phyloP scores from a whole-genome alignment of 163 green algal species.

The Chlorella variabilis region DNA sequence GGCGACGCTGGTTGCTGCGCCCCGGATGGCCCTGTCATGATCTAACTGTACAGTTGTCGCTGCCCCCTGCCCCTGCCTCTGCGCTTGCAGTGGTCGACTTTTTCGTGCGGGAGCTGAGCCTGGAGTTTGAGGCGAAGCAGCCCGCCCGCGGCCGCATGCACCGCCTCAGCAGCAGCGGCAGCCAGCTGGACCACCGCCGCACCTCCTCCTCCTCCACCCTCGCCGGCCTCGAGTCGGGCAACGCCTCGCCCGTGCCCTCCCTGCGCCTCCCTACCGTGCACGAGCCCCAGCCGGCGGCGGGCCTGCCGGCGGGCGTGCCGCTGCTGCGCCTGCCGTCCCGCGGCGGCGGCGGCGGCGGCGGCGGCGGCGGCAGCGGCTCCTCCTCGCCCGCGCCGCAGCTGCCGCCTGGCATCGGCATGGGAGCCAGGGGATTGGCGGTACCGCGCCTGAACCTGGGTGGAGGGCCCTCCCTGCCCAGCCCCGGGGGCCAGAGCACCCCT shows the following conservation, averaged over 20 bases:
- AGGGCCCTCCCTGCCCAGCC: slow-evolving; percentile 14
- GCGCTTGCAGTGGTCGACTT: slow-evolving; percentile 51
- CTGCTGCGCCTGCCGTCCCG: slow-evolving; percentile 29
- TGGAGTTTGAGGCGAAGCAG: slow-evolving; percentile 57
- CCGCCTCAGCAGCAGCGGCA: slow-evolving; percentile 27
- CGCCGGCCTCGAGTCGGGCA: slow-evolving; percentile 7
- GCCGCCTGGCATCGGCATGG: neutral
- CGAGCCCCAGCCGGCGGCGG: neutral
- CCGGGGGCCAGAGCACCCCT: slow-evolving; percentile 13
- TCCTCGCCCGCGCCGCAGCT: slow-evolving; percentile 5
- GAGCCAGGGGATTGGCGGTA: neutral
- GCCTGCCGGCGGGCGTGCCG: neutral
- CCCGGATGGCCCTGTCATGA: too few relatives aligned
- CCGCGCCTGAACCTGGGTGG: slow-evolving; percentile 23
- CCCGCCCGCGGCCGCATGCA: slow-evolving; percentile 24
- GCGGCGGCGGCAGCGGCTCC: neutral
- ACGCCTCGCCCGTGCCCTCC: neutral
- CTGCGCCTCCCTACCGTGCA: neutral
- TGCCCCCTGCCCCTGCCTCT: neutral
- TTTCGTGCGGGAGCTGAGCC: slow-evolving; percentile 55
- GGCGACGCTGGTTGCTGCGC: too few relatives aligned
- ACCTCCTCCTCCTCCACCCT: slow-evolving; percentile 9
- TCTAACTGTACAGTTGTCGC: too few relatives aligned
- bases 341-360: neutral
- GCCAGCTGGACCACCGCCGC: slow-evolving; percentile 30